Percentiles rank a stretch among this genome's conserved stretches.
Conservation (phyloP, 2,329 filamentous ascomycete species). For the Penicillium sp. region DNA sequence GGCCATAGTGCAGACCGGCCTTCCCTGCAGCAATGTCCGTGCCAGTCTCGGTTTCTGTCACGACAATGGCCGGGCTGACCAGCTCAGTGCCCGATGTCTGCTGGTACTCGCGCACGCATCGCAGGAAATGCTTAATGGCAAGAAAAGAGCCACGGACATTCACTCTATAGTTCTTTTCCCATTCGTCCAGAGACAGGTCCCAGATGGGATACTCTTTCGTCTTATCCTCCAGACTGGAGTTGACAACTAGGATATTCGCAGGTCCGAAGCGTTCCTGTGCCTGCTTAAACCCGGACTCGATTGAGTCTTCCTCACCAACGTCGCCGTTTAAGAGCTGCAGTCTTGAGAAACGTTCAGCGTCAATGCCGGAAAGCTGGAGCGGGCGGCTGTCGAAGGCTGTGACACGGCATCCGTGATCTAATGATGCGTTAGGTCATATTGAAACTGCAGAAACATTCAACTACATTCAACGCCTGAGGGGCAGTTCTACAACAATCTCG, state of each 20-base stretch:
- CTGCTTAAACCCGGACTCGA: slow-evolving; percentile 39
- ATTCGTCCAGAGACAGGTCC: slow-evolving; percentile 49
- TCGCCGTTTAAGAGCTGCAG: slow-evolving; percentile 47
- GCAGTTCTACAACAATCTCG: background rate
- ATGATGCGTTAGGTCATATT: background rate
- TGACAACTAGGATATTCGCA: slow-evolving; percentile 51
- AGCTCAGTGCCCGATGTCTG: slow-evolving; percentile 38
- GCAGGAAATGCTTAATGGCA: slow-evolving; percentile 54
- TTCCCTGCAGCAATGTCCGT: slow-evolving; percentile 49
- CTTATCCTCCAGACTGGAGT: slow-evolving; percentile 52
- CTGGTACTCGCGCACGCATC: slow-evolving; percentile 41
- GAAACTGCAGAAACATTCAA: background rate
- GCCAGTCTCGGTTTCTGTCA: slow-evolving; percentile 52
- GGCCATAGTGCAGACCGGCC: slow-evolving; percentile 50
- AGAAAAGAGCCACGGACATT: slow-evolving; percentile 53
- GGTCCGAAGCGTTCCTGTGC: slow-evolving; percentile 47
- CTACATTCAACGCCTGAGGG: background rate
- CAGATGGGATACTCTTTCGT: slow-evolving; percentile 49
- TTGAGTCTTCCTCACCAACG: slow-evolving; percentile 47
- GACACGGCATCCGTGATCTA: slow-evolving; percentile 47
- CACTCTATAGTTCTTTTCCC: slow-evolving; percentile 50
- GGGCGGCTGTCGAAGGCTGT: slow-evolving; percentile 49
- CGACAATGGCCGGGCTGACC: slow-evolving; percentile 50
- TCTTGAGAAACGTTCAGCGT: slow-evolving; percentile 28
- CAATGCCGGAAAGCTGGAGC: slow-evolving; percentile 28